A percentile compares a stretch with the other conserved stretches of the same genome.
Evolutionary conservation across 495 filamentous ascomycete genomes (phyloP).

Genomic region (Aspergillus mulundensis): DNA sequence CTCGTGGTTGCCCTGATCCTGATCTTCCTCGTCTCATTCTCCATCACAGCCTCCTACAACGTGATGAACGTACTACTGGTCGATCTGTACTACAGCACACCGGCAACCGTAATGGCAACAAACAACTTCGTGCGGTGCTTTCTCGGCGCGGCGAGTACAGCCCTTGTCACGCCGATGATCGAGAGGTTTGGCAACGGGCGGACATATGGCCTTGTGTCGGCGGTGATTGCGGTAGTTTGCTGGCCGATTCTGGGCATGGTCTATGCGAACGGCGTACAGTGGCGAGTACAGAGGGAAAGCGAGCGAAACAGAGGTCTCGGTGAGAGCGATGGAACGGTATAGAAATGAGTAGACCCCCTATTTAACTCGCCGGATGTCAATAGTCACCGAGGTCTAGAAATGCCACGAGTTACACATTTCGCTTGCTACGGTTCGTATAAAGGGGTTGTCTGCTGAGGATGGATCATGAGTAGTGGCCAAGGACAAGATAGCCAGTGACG

Average conservation of each 20-base stretch:
- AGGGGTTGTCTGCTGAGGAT: not conserved
- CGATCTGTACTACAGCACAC: conserved; percentile 56
- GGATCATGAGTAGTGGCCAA: not conserved
- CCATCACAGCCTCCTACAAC: conserved; percentile 52
- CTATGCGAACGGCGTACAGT: conserved; percentile 19
- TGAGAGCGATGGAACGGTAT: not conserved
- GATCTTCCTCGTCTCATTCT: conserved; percentile 50
- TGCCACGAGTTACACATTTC: conserved; percentile 3
- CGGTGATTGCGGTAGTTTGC: conserved; percentile 6
- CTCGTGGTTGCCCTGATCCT: conserved; percentile 48
- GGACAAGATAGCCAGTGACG: not conserved
- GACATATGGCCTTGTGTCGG: conserved; percentile 21
- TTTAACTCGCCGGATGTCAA: not conserved
- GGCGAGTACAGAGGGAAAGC: not conserved
- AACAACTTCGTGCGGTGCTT: conserved; percentile 67
- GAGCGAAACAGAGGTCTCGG: not conserved
- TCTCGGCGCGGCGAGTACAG: conserved; percentile 59
- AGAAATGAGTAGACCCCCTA: not conserved
- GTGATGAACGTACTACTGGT: conserved; percentile 42
- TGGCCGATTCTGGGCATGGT: conserved; percentile 19
- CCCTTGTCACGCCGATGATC: conserved; percentile 57
- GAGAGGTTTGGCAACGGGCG: conserved; percentile 10
- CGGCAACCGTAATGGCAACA: conserved; percentile 62
- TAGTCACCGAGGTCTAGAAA: conserved; percentile 2
- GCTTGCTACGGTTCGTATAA: not conserved